Conservation (phyloP, 257 asterid species). For the Fraxinus excelsior region DNA sequence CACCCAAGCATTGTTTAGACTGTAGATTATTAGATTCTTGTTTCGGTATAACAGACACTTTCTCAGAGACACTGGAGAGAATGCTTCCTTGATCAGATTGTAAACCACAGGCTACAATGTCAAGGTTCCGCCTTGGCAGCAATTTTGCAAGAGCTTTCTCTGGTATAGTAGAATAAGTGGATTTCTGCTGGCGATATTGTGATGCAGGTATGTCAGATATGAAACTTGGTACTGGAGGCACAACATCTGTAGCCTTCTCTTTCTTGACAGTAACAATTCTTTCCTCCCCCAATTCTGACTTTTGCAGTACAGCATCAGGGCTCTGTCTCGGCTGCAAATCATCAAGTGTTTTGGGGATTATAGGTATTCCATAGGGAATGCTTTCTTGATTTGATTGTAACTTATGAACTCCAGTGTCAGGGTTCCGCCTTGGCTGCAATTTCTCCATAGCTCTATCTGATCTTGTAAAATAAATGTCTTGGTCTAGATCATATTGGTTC, state of each 20-base stretch:
- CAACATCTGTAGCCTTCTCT: slow-evolving; percentile 20
- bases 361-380: slow-evolving; percentile 23
- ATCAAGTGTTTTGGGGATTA: slow-evolving; percentile 14
- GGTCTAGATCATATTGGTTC: slow-evolving; percentile 35
- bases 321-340: slow-evolving; percentile 22
- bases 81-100: slow-evolving; percentile 25
- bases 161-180: slow-evolving; percentile 18
- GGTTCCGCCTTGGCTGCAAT: slow-evolving; percentile 49
- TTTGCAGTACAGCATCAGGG: slow-evolving; percentile 19
- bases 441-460: slow-evolving; percentile 40
- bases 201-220: slow-evolving; percentile 20
- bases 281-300: slow-evolving; percentile 23
- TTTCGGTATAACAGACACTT: slow-evolving; percentile 26
- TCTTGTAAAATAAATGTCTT: slow-evolving; percentile 25
- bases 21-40: slow-evolving; percentile 29
- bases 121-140: slow-evolving; percentile 44
- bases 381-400: slow-evolving; percentile 31
- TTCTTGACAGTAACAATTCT: slow-evolving; percentile 16
- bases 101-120: slow-evolving; percentile 30
- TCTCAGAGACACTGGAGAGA: slow-evolving; percentile 19
- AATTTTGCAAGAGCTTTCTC: slow-evolving; percentile 35
- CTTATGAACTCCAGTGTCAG: slow-evolving; percentile 30
- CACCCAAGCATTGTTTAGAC: slow-evolving; percentile 30
- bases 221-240: slow-evolving; percentile 21
- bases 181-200: slow-evolving; percentile 24